A percentile compares a stretch with the other conserved stretches of the same genome.
phyloP scores from a whole-genome alignment of 345 rosid species.

The Boechera retrofracta region DNA sequence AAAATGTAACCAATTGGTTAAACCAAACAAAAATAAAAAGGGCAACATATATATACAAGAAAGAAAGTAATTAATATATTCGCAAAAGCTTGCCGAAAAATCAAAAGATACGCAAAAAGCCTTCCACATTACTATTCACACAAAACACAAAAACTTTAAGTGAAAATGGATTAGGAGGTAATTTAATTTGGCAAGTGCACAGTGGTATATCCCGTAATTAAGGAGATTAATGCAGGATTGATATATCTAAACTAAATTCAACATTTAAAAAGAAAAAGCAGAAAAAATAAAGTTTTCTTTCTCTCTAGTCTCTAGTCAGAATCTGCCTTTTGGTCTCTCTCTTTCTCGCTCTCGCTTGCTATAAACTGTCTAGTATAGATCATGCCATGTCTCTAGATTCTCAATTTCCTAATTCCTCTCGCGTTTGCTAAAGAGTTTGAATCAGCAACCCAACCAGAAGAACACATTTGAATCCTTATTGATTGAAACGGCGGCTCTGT shows the following conservation, averaged over 20 bases:
- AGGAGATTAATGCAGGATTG: background rate
- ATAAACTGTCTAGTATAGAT: slow-evolving; percentile 45
- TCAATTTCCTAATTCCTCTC: slow-evolving; percentile 39
- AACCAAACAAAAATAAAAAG: background rate
- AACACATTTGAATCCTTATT: slow-evolving; percentile 15
- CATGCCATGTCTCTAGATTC: slow-evolving; percentile 35
- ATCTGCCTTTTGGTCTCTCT: slow-evolving; percentile 42
- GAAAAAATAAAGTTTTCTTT: background rate
- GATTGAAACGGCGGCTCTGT: slow-evolving; percentile 20
- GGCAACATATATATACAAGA: background rate
- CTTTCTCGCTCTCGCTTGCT: slow-evolving; percentile 24
- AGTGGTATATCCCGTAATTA: slow-evolving; percentile 36
- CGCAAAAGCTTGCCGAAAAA: slow-evolving; percentile 2
- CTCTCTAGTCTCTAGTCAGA: slow-evolving; percentile 49
- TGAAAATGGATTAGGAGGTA: background rate
- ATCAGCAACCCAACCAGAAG: slow-evolving; percentile 1
- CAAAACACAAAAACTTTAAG: background rate
- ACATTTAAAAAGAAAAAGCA: background rate
- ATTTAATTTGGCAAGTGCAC: background rate
- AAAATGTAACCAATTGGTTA: background rate
- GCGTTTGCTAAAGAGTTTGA: background rate
- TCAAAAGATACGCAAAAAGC: background rate
- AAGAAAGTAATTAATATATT: slow-evolving; percentile 9
- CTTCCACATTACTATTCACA: background rate
- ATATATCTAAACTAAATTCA: background rate